Evolutionary conservation across 2,329 filamentous ascomycete genomes (phyloP).

Genomic region (Pseudocercospora ulei): DNA sequence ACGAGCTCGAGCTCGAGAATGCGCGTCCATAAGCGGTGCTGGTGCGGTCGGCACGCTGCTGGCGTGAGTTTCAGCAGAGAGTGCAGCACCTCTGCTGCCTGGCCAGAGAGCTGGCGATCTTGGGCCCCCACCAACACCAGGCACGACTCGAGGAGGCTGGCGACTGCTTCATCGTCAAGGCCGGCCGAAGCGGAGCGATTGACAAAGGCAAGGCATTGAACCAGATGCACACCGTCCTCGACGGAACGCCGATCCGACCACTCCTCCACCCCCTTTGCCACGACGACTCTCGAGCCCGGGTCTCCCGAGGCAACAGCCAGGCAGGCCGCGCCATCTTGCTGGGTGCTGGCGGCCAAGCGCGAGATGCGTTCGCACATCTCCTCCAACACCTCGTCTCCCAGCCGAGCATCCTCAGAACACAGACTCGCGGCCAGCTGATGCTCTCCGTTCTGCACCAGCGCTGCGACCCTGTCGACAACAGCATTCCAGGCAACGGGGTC

Average conservation of each 20-base stretch:
- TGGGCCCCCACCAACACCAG: slow-evolving; percentile 15
- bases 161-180: background rate
- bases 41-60: background rate
- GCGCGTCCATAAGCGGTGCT: slow-evolving; percentile 16
- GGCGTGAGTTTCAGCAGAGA: slow-evolving; percentile 5
- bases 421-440: slow-evolving; percentile 16
- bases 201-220: slow-evolving; percentile 10
- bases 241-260: background rate
- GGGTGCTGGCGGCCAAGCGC: background rate
- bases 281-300: background rate
- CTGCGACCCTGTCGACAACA: slow-evolving; percentile 16
- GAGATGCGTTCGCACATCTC: background rate
- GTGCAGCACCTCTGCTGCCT: slow-evolving; percentile 15
- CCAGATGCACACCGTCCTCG: slow-evolving; percentile 2
- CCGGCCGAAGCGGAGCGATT: slow-evolving; percentile 5
- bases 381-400: slow-evolving; percentile 16
- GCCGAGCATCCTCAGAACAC: slow-evolving; percentile 16
- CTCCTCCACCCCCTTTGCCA: background rate
- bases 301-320: background rate
- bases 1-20: slow-evolving; percentile 16
- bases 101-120: slow-evolving; percentile 9
- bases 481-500: slow-evolving; percentile 10
- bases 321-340: slow-evolving; percentile 1
- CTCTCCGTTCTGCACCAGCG: slow-evolving; percentile 17
- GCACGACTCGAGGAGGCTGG: slow-evolving; percentile 13